phyloP scores from a whole-genome alignment of 768 basidiomycete species.

The Lentinus brumalis region DNA sequence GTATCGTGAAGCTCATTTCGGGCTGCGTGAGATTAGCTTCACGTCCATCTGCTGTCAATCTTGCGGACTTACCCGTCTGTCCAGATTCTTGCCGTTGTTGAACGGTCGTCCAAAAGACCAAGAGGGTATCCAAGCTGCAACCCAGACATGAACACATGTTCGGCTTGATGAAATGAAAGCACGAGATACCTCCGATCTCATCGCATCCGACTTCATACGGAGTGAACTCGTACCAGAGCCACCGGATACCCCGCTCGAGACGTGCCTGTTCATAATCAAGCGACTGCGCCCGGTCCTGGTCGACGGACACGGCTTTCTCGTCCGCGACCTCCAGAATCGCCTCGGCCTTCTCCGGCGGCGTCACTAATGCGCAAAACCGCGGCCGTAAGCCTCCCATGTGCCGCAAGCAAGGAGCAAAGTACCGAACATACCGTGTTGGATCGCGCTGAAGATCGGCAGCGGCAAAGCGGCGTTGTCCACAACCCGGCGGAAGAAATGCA shows the following conservation, averaged over 20 bases:
- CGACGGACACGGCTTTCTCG: slow-evolving; percentile 12
- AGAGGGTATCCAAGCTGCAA: slow-evolving; percentile 28
- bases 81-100: slow-evolving; percentile 22
- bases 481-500: slow-evolving; percentile 25
- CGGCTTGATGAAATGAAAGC: not conserved
- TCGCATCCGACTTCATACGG: slow-evolving; percentile 31
- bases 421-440: slow-evolving; percentile 25
- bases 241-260: slow-evolving; percentile 17
- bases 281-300: not conserved
- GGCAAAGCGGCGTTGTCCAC: slow-evolving; percentile 26
- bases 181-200: slow-evolving; percentile 26
- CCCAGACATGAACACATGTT: not conserved
- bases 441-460: slow-evolving; percentile 29
- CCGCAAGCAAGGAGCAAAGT: not conserved
- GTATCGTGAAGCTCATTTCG: slow-evolving; percentile 27
- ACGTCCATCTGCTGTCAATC: not conserved
- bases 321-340: slow-evolving; percentile 7
- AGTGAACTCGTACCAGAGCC: slow-evolving; percentile 32
- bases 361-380: slow-evolving; percentile 2
- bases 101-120: slow-evolving; percentile 28
- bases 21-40: slow-evolving; percentile 13
- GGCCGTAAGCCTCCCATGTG: not conserved
- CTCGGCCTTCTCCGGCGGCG: slow-evolving; percentile 14
- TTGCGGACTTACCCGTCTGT: slow-evolving; percentile 19
- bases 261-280: slow-evolving; percentile 10